phyloP scores from a whole-genome alignment of 306 rosid genomes.

The Prunus mira region DNA sequence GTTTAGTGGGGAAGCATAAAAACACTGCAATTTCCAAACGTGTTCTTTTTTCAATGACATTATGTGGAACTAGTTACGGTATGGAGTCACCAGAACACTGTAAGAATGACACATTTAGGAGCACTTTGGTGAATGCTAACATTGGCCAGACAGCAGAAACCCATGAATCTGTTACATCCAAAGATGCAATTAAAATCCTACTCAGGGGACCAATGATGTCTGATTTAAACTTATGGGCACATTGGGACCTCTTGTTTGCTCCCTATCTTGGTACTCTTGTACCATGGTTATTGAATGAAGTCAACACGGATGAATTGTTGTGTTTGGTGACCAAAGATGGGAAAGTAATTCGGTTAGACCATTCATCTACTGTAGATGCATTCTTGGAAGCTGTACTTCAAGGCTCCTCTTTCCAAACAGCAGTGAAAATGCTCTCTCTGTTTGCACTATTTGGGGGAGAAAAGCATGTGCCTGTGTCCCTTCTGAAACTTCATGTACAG shows the following conservation, averaged over 20 bases:
- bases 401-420: slow-evolving; percentile 79
- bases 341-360: slow-evolving; percentile 72
- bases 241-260: slow-evolving; percentile 82
- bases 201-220: slow-evolving; percentile 77
- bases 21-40: slow-evolving; percentile 46
- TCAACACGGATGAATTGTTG: slow-evolving; percentile 56
- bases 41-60: slow-evolving; percentile 68
- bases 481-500: slow-evolving; percentile 63
- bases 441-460: slow-evolving; percentile 72
- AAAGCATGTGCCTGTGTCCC: slow-evolving; percentile 61
- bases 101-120: slow-evolving; percentile 35
- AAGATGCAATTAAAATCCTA: slow-evolving; percentile 68
- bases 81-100: slow-evolving; percentile 35
- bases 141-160: slow-evolving; percentile 25
- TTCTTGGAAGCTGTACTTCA: slow-evolving; percentile 75
- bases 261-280: slow-evolving; percentile 78
- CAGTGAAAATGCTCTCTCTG: slow-evolving; percentile 65
- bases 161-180: slow-evolving; percentile 41
- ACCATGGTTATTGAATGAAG: slow-evolving; percentile 75
- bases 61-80: slow-evolving; percentile 35
- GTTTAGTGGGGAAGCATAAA: slow-evolving; percentile 41
- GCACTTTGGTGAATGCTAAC: slow-evolving; percentile 22
- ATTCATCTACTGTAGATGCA: slow-evolving; percentile 62
- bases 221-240: slow-evolving; percentile 84
- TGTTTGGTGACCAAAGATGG: slow-evolving; percentile 87